Evolutionary conservation across 495 filamentous ascomycete genomes (phyloP), one percentile per base, ranked within the genome.

Genomic region (Aspergillus asperescens): DNA sequence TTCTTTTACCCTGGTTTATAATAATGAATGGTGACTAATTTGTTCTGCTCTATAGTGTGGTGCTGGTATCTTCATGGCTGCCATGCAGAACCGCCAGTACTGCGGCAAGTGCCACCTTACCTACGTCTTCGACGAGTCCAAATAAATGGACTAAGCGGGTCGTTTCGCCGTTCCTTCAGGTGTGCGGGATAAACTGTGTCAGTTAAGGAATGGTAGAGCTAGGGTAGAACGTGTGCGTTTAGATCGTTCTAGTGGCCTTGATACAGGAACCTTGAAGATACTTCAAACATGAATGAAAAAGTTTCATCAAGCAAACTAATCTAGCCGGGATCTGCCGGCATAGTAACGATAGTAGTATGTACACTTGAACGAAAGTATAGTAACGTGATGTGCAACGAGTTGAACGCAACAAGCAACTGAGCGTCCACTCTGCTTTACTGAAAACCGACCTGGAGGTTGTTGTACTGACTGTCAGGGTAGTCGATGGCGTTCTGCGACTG

Each of bases 11-110:
- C n/a, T n/a, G n/a, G n/a, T 52, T 24, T 41, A 18, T 13, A 16
- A 27, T n/a, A 45, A 7, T 4, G 13, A 7, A 15, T 16, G 28
- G 13, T 15, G 15, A 27, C 50, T 52, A 44, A 52, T 9, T 35
- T 1, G 12, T 10, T 35, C 13, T 13, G 15, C 9, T 38, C 12
- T 50, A 40, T 62, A 94, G 91, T 98, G 93, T 72, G 93, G 93
- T 81, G 93, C 93, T 64, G 93, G 93, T 87, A 82, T 96, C 81
- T 99, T 99, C 88, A 99, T 99, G 93, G 93, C 93, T 72, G 90
- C 92, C 64, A 95, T 95, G 89, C 88, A 94, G 79, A 95, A 99
- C 79, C 89, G 93, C 66, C 94, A 99, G 74, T 99, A 99, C 85
- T 99, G 93, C 72, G 93, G 93, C 59, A 88, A 86, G 69, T 99